phyloP scores from a whole-genome alignment of 177 flowering plant species.

The Tripterygium wilfordii region DNA sequence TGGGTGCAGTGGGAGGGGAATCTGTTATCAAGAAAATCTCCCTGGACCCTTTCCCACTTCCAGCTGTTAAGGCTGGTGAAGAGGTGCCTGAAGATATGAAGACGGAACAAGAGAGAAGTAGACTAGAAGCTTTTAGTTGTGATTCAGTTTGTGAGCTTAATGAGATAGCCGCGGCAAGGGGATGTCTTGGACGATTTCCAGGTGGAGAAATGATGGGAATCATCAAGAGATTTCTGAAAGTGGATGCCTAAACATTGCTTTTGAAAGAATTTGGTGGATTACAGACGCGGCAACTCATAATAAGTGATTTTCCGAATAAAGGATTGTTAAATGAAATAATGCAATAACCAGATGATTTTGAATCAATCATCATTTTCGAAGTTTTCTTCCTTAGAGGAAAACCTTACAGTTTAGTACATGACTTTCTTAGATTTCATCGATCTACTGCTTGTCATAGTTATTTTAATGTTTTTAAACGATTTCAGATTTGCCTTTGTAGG shows the following conservation, averaged over 20 bases:
- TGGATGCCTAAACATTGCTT: slow-evolving; percentile 24
- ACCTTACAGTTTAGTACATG: no score
- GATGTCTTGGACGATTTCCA: slow-evolving; percentile 89
- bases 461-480: no score
- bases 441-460: no score
- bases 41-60: slow-evolving; percentile 88
- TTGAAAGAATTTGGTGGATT: no score
- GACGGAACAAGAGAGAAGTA: slow-evolving; percentile 9
- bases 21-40: slow-evolving; percentile 34
- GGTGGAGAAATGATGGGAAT: slow-evolving; percentile 97
- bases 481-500: no score
- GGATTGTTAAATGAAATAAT: no score
- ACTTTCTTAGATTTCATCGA: no score
- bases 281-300: no score
- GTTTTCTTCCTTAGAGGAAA: no score
- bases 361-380: no score
- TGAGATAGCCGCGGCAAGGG: slow-evolving; percentile 86
- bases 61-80: slow-evolving; percentile 44
- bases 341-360: no score
- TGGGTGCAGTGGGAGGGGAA: slow-evolving; percentile 77
- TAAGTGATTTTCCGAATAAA: no score
- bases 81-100: slow-evolving; percentile 28
- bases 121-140: slow-evolving; percentile 39
- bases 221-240: slow-evolving; percentile 52
- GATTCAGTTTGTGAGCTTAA: slow-evolving; percentile 64